Evolutionary conservation across 2,329 filamentous ascomycete genomes (phyloP).

Genomic region (Ascomycota sp.): DNA sequence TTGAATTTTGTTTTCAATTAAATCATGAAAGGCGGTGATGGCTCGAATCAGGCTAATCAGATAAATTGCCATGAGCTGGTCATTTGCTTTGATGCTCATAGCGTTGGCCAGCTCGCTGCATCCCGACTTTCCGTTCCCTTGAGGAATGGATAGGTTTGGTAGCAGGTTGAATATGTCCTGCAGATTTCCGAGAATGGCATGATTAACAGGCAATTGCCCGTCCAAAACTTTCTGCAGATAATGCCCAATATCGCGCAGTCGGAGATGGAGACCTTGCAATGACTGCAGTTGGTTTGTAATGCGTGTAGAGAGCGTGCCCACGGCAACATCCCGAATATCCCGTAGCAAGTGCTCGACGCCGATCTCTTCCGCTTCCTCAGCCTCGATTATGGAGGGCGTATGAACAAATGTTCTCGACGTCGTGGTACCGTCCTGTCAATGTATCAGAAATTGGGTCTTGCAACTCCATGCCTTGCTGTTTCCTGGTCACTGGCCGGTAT

Average conservation of each 20-base stretch:
- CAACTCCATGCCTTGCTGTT: not conserved
- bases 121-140: slow-evolving; percentile 39
- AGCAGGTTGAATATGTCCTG: slow-evolving; percentile 98
- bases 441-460: not conserved
- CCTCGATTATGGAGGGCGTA: slow-evolving; percentile 94
- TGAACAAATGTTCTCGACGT: slow-evolving; percentile 96
- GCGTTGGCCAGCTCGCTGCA: slow-evolving; percentile 82
- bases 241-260: slow-evolving; percentile 81
- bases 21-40: slow-evolving; percentile 95
- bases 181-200: slow-evolving; percentile 92
- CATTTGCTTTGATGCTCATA: slow-evolving; percentile 98
- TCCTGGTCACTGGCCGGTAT: too few relatives aligned
- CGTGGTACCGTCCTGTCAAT: slow-evolving; percentile 70
- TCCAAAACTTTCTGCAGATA: slow-evolving; percentile 95
- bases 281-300: slow-evolving; percentile 97
- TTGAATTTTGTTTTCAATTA: slow-evolving; percentile 99
- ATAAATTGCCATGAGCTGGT: slow-evolving; percentile 97
- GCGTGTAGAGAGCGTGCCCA: slow-evolving; percentile 86
- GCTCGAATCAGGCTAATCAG: slow-evolving; percentile 89
- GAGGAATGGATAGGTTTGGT: slow-evolving; percentile 79
- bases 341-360: slow-evolving; percentile 93
- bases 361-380: slow-evolving; percentile 96
- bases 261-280: slow-evolving; percentile 82
- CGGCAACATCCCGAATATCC: slow-evolving; percentile 94
- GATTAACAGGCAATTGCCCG: slow-evolving; percentile 82